These are phyloP conservation scores for Medicago ruthenica DNA, from an alignment of 306 rosid species.

Conservation along the genomic window DNA sequence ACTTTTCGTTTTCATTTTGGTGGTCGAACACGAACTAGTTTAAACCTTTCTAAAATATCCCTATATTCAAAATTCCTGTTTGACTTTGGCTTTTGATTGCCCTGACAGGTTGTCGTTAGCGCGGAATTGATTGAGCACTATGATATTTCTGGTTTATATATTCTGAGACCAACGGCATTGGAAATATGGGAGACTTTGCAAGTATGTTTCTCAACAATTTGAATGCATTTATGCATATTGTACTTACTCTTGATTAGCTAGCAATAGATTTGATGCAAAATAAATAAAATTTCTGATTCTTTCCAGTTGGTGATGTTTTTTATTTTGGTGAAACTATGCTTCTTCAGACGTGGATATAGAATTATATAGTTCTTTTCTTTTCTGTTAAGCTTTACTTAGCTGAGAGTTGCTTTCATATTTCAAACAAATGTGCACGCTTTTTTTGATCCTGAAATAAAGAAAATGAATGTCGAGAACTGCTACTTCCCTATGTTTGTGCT, in stretches of 20 bases:
- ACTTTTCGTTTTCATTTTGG: too few species aligned
- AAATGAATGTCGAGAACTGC: conserved; percentile 83
- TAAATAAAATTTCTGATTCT: background rate
- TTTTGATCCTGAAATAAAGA: conserved; percentile 90
- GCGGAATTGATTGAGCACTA: conserved; percentile 91
- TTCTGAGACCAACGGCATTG: conserved; percentile 88
- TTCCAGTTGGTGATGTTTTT: background rate
- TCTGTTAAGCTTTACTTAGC: background rate
- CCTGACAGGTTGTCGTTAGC: conserved; percentile 75
- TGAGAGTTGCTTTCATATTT: conserved; percentile 22
- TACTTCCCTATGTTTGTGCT: conserved; percentile 87
- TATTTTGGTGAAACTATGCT: background rate
- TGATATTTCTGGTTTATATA: conserved; percentile 95
- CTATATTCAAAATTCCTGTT: too few species aligned
- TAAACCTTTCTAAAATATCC: background rate
- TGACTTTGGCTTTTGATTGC: conserved; percentile 32
- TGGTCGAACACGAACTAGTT: too few species aligned
- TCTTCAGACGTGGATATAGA: background rate
- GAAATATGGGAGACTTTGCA: conserved; percentile 90
- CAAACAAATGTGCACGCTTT: conserved; percentile 59
- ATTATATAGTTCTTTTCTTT: background rate
- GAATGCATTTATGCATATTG: background rate
- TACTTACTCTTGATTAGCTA: background rate
- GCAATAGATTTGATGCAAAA: background rate
- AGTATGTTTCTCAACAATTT: conserved; percentile 54